phyloP scores from a whole-genome alignment of 352 stramenopile species.

The Aphanomyces invadans region DNA sequence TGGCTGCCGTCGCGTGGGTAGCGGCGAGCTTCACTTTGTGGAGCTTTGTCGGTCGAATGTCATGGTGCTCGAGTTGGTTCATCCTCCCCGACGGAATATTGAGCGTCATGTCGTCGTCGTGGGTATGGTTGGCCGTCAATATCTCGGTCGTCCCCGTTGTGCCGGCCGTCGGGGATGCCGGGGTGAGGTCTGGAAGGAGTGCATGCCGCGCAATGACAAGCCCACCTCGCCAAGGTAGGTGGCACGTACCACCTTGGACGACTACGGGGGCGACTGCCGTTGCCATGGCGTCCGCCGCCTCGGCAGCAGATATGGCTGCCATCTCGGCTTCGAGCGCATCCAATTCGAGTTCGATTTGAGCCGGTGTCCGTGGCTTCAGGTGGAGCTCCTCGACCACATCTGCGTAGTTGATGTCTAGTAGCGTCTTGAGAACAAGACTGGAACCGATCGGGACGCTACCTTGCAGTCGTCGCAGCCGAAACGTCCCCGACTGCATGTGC shows the following conservation, averaged over 20 bases:
- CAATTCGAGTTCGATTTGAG: conserved; percentile 3
- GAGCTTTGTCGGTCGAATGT: background rate
- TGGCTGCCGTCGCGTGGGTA: background rate
- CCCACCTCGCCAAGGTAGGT: too few relatives aligned
- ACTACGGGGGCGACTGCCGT: too few relatives aligned
- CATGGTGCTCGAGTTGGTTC: background rate
- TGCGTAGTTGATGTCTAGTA: conserved; percentile 18
- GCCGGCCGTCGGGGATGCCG: background rate
- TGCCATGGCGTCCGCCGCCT: too few relatives aligned
- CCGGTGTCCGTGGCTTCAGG: background rate
- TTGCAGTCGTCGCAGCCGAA: conserved; percentile 16
- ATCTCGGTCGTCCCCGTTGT: background rate
- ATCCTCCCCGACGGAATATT: background rate
- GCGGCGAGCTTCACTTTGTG: background rate
- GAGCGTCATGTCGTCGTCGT: background rate
- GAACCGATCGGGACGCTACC: too few relatives aligned
- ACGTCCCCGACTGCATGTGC: background rate
- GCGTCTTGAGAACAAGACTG: too few relatives aligned
- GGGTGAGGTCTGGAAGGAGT: background rate
- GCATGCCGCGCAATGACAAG: background rate
- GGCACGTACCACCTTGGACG: too few relatives aligned
- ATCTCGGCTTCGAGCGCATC: background rate
- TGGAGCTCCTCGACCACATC: conserved; percentile 7
- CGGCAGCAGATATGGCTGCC: background rate
- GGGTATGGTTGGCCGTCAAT: too few relatives aligned